Conservation (phyloP, 208 protist genomes). For the Crithidia acanthocephali region DNA sequence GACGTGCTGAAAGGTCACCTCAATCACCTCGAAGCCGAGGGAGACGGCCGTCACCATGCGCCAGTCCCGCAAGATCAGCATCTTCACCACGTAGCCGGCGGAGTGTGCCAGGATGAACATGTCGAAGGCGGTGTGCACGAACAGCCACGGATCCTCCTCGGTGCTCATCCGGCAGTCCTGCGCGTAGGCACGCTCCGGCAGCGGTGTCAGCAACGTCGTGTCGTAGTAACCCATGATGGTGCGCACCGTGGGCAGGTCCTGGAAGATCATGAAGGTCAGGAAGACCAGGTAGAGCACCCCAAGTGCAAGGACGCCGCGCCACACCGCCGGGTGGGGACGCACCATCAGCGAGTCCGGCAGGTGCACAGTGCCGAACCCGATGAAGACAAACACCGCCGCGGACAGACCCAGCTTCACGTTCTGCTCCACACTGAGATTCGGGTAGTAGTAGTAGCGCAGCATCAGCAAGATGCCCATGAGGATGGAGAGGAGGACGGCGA, state of each 20-base stretch:
- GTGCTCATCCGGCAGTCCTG: constrained; percentile 94
- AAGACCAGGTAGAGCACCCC: constrained; percentile 92
- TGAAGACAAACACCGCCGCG: constrained; percentile 76
- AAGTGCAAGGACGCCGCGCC: constrained; percentile 92
- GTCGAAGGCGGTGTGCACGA: constrained; percentile 89
- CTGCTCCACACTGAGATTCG: constrained; percentile 38
- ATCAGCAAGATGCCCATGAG: constrained; percentile 52
- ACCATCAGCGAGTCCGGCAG: constrained; percentile 93
- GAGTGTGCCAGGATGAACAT: constrained; percentile 96
- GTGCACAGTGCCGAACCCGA: constrained; percentile 92
- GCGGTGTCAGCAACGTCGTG: constrained; percentile 54
- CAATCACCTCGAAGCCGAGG: constrained; percentile 95
- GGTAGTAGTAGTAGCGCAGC: constrained; percentile 71
- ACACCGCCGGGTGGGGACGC: constrained; percentile 96
- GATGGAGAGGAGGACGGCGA: constrained; percentile 55
- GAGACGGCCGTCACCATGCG: constrained; percentile 86
- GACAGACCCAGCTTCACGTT: constrained; percentile 75
- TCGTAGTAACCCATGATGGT: constrained; percentile 84
- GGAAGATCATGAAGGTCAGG: constrained; percentile 95
- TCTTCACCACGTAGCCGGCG: constrained; percentile 95
- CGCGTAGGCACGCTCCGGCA: constrained; percentile 94
- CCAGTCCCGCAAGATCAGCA: constrained; percentile 94
- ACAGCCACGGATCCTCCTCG: constrained; percentile 74
- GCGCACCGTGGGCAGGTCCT: constrained; percentile 69
- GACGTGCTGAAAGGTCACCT: constrained; percentile 95